Conservation (phyloP, 2,329 filamentous ascomycete species). For the Aspergillus quadricinctus region DNA sequence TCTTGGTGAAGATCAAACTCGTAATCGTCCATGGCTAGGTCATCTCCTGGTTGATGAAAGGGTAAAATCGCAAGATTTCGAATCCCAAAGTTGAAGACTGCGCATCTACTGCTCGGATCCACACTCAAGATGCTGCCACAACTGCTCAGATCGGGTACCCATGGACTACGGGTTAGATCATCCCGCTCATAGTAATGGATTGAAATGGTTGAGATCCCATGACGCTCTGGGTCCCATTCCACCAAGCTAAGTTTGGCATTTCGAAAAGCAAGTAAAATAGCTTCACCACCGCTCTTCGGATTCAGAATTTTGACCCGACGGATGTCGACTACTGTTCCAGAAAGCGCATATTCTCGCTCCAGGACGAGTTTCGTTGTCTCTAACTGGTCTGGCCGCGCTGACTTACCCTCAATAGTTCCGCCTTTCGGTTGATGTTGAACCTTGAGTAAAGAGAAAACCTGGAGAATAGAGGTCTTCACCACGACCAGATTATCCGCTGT, state of each 20-base stretch:
- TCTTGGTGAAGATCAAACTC: constrained; percentile 75
- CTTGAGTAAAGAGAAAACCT: constrained; percentile 75
- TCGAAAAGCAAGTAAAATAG: constrained; percentile 75
- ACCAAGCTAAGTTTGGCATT: constrained; percentile 91
- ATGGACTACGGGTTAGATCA: constrained; percentile 76
- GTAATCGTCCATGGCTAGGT: constrained; percentile 88
- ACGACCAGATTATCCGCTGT: constrained; percentile 80
- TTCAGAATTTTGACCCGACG: constrained; percentile 69
- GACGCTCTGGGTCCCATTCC: constrained; percentile 83
- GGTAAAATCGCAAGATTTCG: constrained; percentile 90
- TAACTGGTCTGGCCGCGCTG: constrained; percentile 59
- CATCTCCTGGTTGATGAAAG: constrained; percentile 80
- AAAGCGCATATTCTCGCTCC: constrained; percentile 74
- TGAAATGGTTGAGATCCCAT: constrained; percentile 79
- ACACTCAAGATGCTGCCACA: constrained; percentile 79
- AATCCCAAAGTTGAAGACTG: constrained; percentile 85
- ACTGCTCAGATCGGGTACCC: constrained; percentile 69
- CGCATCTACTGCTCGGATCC: constrained; percentile 89
- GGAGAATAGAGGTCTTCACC: constrained; percentile 86
- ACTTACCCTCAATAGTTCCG: constrained; percentile 41
- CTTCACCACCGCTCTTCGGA: constrained; percentile 76
- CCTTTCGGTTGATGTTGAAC: constrained; percentile 48
- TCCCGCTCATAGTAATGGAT: constrained; percentile 99
- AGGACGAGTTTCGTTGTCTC: constrained; percentile 75
- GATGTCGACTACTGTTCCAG: constrained; percentile 80